A percentile compares a stretch with the other conserved stretches of the same genome.
phyloP scores from a whole-genome alignment of 1,284 basidiomycete species.

The Ceratobasidium theobromae region DNA sequence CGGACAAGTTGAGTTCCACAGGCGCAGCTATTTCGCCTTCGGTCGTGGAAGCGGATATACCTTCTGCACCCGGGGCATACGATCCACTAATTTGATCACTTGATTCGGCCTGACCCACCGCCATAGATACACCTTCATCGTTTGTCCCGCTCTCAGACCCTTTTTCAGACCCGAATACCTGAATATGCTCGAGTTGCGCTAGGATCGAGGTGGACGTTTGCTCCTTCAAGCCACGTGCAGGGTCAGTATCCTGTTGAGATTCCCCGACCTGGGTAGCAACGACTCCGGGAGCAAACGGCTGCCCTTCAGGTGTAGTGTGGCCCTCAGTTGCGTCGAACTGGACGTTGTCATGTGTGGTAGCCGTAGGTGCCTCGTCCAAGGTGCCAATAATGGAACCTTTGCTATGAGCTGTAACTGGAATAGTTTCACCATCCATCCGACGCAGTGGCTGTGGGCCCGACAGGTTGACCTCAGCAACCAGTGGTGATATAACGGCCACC shows the following conservation, averaged over 20 bases:
- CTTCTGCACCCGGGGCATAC: background rate
- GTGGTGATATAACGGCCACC: background rate
- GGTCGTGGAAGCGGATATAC: background rate
- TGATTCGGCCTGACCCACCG: background rate
- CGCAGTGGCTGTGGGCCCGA: background rate
- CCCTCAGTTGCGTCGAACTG: background rate
- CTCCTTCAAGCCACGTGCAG: background rate
- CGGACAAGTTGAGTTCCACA: background rate
- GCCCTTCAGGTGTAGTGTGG: background rate
- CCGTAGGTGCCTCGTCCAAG: background rate
- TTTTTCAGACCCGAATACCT: background rate
- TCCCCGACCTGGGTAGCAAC: background rate
- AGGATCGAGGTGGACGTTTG: background rate
- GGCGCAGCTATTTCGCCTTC: background rate
- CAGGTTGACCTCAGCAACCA: too few relatives aligned
- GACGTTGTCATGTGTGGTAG: background rate
- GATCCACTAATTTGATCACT: too few relatives aligned
- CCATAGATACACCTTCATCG: background rate
- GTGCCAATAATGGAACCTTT: slow-evolving; percentile 8
- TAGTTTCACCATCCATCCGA: slow-evolving; percentile 16
- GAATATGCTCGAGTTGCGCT: slow-evolving; percentile 3
- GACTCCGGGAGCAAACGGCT: background rate
- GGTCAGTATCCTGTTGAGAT: background rate
- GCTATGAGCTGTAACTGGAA: slow-evolving; percentile 2
- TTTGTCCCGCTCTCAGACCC: background rate